Base-by-base conservation (phyloP, 805 yeast species). In the Saturnispora gosingensis region DNA sequence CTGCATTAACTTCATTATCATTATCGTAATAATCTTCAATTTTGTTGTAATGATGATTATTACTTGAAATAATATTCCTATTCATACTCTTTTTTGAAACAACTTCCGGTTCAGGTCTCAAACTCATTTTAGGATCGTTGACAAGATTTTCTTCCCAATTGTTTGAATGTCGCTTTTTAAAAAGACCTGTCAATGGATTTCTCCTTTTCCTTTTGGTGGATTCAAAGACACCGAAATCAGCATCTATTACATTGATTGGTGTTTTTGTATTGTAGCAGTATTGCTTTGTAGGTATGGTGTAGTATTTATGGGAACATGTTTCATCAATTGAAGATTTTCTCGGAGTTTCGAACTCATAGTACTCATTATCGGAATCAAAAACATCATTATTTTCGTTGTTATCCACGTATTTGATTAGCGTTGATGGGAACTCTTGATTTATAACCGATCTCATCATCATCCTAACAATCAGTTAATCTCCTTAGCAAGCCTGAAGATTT, bases 161-260 rank as follows among this genome's bases (percentile, higher is more conserved):
- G 27, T 20, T 49, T 6, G 51, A 42, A 7, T 34, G 30, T 13
- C 43, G 40, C 36, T 39, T 30, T 24, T 49, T 49, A 24, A 49
- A 49, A 13, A 49, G 36, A n/a, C 47, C 39, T n/a, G 16, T 43
- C 27, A 49, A 36, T 18, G 42, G 42, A 25, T 20, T 50, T 9
- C 28, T 51, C 15, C 22, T 47, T 36, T 35, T 46, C 18, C 39
- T 38, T n/a, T 35, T 43, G 1, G 28, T 46, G 5, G 54, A 47
- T 38, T 54, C 58, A 34, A 56, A 56, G 4, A 52, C 53, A 2
- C 54, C 56, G 42, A 45, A 39, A 47, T 54, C 57, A 8, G 53
- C 54, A 42, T 54, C 56, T 32, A 52, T 16, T 7, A 54, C 54
- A 38, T 50, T 48, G 13, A 56, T 20, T 11, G 56, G 45, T 8